Evolutionary conservation across 306 rosid genomes (phyloP), one percentile per base, ranked within the genome.

Genomic region (Cajanus cajan): DNA sequence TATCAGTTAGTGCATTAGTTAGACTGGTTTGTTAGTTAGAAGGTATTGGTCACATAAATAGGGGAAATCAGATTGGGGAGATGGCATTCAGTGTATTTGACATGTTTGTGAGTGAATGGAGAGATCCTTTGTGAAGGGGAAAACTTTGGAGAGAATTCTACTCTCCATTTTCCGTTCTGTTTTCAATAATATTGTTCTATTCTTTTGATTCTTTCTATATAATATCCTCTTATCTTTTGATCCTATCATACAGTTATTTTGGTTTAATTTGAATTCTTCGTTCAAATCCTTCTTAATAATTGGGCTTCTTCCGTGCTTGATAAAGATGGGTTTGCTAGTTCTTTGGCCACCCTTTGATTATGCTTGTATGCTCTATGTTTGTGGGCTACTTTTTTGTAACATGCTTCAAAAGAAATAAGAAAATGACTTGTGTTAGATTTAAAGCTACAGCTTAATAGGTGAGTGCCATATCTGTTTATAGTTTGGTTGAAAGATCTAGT

Each of bases 401-500:
- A 76, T 10, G 75, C 75, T 16, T 22, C 48, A 41, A 19, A 55
- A 63, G 52, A 63, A 44, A 41, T 15, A 55, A 63, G 52, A 63
- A 44, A 65, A 34, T 18, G 19, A 39, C 19, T 25, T 50, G 58
- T 62, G 54, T 62, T 74, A 9, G 72, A 47, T 39, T 71, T 48
- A 47, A 47, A 81, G 31, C 19, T 77, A 54, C 58, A 11, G 45
- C 40, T 21, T 59, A 47, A 74, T 70, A 52, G 58, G 71, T 12
- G 31, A 22, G 31, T 63, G 74, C 41, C n/a, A n/a, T n/a, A n/a
- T n/a, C n/a, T 33, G 34, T 70, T 45, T 51, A 15, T 19, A 25
- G 54, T 68, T 68, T 68, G 73, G 40, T 61, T 75, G 73, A 68
- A 78, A 66, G 65, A 55, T 10, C 61, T 66, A 8, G 21, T 48